Evolutionary conservation across 495 filamentous ascomycete genomes (phyloP), one percentile per base, ranked within the genome.

Genomic region (Chaetomium cochliodes): DNA sequence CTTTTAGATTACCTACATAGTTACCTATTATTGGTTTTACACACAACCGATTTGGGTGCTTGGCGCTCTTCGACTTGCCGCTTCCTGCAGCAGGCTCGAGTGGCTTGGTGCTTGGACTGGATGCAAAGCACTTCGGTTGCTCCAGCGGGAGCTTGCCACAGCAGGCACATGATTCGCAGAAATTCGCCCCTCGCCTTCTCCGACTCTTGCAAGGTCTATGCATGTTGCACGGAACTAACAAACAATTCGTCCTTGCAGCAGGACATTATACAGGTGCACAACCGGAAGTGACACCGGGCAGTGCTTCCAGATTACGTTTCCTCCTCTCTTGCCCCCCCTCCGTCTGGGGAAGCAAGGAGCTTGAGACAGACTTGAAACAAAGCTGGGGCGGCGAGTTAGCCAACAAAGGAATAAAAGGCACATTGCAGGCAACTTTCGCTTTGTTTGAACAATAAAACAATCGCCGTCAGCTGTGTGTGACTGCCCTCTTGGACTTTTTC

Each of bases 291-390:
- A n/a, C 2, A 23, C 33, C n/a, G 57, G 6, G 28, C 28, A 2
- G 6, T 30, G 28, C 28, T 30, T 30, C 28, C 49, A 15, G 41
- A 18, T 20, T 33, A 20, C 33, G 23, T 59, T 49, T 47, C 57
- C 41, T 49, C 12, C 13, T 30, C 16, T 12, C 41, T 46, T 42
- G 55, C 55, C 55, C 15, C 55, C 55, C 55, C 55, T 6, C 55
- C 55, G 13, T 7, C 23, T 33, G 13, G 23, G 42, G 57, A 52
- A 51, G 13, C 50, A 28, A 20, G 42, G 41, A 41, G 25, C 2
- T 59, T 37, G 41, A 46, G 57, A 59, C 57, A 49, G 33, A 30
- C 41, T 8, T 59, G 57, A 59, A 59, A 59, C 57, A 59, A 59
- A 59, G 25, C 41, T 46, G 23, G 41, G 7, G 23, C 42, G 11